Evolutionary conservation across 208 protist genomes (phyloP), one percentile per base, ranked within the genome.

Genomic region (Endotrypanum monterogeii): DNA sequence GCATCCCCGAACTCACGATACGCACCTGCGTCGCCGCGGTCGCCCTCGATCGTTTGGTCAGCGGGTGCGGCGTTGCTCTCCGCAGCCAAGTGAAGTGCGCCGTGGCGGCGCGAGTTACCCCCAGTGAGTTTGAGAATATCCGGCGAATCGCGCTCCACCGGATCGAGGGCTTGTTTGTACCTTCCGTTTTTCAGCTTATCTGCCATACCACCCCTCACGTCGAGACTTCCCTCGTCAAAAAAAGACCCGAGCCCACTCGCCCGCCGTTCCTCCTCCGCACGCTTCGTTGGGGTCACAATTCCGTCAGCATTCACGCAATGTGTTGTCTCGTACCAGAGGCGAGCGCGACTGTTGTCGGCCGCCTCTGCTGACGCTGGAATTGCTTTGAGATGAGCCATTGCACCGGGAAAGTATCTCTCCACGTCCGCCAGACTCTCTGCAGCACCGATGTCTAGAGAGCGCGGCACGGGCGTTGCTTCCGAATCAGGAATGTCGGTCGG

Each of bases 111-210:
- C 18, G 78, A 46, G 14, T 76, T 82, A 32, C 88, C 92, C 32
- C 88, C 92, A 8, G 89, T 91, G 18, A 96, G 81, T 32, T 86
- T 79, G 75, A 96, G 75, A 18, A 94, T 73, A 76, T 96, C 92
- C 1, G 92, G 92, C 20, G 92, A 93, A 11, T 84, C 57, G 20
- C 37, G 54, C 61, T 92, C 85, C 37, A 32, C 39, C 4, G 62
- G n/a, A 2, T 76, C 63, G 18, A 56, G 73, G 0, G 73, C 41
- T 54, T 54, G 35, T 44, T 70, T 56, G 79, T 50, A 62, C 25
- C 30, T 46, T 1, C 72, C 68, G 60, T 70, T 76, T 6, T 35
- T 72, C 32, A 76, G 70, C 60, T 75, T 71, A 37, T 84, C 54
- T 28, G 50, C 62, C 52, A 85, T 61, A 5, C 74, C 75, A 16